Percentiles rank a stretch among this genome's conserved stretches.
These are phyloP conservation scores for peach (Prunus persica) DNA, from an alignment of 306 rosid genomes.

Conservation along the genomic window Prunus_persica_NCBIv2 NC_034014.1:28048001-28048500, in stretches of 20 bases:
- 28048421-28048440: conserved; percentile 22
- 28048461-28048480: neutral
- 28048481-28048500: no score
- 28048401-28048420: conserved; percentile 34
- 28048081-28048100: neutral
- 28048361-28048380: conserved; percentile 84
- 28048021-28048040: neutral
- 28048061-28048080: neutral
- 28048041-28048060: conserved; percentile 14
- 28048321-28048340: conserved; percentile 62
- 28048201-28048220: conserved; percentile 50
- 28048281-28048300: conserved; percentile 63
- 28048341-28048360: conserved; percentile 70
- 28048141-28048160: conserved; percentile 34
- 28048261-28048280: conserved; percentile 61
- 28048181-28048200: conserved; percentile 31
- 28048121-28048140: conserved; percentile 14
- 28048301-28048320: conserved; percentile 43
- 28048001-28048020: neutral
- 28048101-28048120: conserved; percentile 18
- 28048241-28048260: conserved; percentile 68
- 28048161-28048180: conserved; percentile 18
- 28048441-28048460: neutral
- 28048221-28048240: conserved; percentile 72
- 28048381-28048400: conserved; percentile 51